Base-by-base conservation (phyloP, 306 rosid species). In the Prunus salicina region DNA sequence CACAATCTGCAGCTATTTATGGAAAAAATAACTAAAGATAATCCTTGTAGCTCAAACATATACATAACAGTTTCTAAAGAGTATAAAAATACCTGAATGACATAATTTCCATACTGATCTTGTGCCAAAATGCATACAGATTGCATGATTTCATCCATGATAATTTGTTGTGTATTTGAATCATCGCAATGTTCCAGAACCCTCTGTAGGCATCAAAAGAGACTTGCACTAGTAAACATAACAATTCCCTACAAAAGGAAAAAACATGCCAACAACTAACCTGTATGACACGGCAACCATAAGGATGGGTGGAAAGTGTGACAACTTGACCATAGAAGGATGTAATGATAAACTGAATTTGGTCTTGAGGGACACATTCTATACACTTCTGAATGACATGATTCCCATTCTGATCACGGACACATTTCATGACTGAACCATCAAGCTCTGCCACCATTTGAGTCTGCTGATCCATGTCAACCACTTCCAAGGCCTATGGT, bases 211-310 rank as follows among this genome's bases (percentile, higher is more conserved):
- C 76, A 89, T 78, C 47, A 71, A 79, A 73, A 73, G 50, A 76
- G 84, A 81, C 77, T 38, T 50, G 58, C 74, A 79, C 77, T 65
- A 80, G 76, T 68, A 74, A 47, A 57, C 38, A 66, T 34, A 66
- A 70, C 52, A 57, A 73, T 58, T 50, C 60, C 38, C 19, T 11
- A 71, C 55, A 22, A 57, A 22, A 50, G 49, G 82, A 76, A 67
- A 30, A 32, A 67, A 43, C 3, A 74, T 56, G 52, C 46, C 73
- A 79, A 67, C 64, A 50, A 69, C 86, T 49, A 79, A 95, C 99
- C 97, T 95, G 99, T 82, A 95, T 89, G 80, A 95, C 97, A 61
- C 99, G 91, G 81, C 99, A 95, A 47, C 99, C 99, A 78, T 95
- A 95, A 80, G 99, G 97, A 86, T 95, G 97, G 78, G 92, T 90